A percentile compares a stretch with the other conserved stretches of the same genome.
These are phyloP conservation scores for Paxillus involutus DNA, from an alignment of 768 basidiomycete species.

Conservation along the genomic window DNA sequence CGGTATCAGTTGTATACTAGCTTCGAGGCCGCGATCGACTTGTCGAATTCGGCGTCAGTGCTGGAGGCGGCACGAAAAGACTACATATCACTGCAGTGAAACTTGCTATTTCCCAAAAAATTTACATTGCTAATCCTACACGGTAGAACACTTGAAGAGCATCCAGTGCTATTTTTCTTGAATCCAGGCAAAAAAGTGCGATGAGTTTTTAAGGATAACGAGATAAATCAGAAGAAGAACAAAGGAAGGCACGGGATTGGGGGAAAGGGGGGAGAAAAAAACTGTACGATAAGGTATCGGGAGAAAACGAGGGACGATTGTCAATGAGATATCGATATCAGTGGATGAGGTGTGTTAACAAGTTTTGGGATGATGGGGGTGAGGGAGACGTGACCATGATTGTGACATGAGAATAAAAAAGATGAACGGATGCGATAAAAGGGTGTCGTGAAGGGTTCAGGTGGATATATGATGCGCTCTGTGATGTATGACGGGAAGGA, in stretches of 20 bases:
- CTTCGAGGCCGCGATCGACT: too few species aligned
- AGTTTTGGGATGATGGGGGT: neutral
- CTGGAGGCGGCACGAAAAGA: too few species aligned
- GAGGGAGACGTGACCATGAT: slow-evolving; percentile 3
- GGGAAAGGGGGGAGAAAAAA: neutral
- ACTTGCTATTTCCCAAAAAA: neutral
- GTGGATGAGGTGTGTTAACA: neutral
- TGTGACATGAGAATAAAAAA: slow-evolving; percentile 13
- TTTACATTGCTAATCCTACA: neutral
- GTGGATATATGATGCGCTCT: neutral
- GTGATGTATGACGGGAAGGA: neutral
- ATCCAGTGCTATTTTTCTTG: slow-evolving; percentile 6
- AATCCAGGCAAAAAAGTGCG: neutral
- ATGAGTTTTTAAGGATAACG: slow-evolving; percentile 1
- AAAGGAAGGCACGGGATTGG: neutral
- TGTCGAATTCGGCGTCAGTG: too few species aligned
- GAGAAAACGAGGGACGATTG: neutral
- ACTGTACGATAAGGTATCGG: slow-evolving; percentile 1
- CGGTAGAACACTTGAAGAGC: neutral
- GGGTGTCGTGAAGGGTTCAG: neutral
- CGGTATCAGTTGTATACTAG: too few species aligned
- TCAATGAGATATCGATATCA: neutral
- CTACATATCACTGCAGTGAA: neutral
- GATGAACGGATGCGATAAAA: neutral
- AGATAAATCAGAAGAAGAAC: neutral